Evolutionary conservation across 176 grass and related monocot species (phyloP), one percentile per base, ranked within the genome.

Genomic region (Zoysia pacifica): DNA sequence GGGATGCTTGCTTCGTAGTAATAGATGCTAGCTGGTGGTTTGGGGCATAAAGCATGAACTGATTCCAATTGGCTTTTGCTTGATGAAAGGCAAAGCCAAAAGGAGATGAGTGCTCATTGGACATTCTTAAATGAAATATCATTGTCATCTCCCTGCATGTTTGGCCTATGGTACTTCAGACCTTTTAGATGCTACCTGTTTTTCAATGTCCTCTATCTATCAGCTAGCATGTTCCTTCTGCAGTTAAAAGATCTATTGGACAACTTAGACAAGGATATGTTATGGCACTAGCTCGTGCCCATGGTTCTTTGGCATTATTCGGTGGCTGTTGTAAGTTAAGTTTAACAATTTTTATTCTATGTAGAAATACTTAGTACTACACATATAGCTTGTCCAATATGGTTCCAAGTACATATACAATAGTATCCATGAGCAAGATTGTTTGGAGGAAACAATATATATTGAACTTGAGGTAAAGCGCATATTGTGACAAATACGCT

Each of bases 1-100:
- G 90, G 85, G 88, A 93, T 97, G 85, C 90, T 89, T 93, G 85
- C 88, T 89, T 90, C 87, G 81, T 65, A 49, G 64, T 79, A 86
- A 7, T 56, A 79, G 85, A 82, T 90, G 83, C 88, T 66, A 42
- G 47, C 62, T 97, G 82, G 86, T 97, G 93, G 70, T 93, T 87
- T 89, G 14, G 66, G 55, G 85, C 73, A 97, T 91, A 93, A 97
- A 97, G 90, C 77, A 85, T 87, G 55, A 66, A 64, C 66, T 84
- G 88, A 93, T 93, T 91, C 90, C 93, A 86, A 60, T 80, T 89
- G 14, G 70, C 72, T 87, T 91, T 91, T 56, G 78, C 39, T 53
- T 89, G 85, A 73, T 86, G 38, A 67, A 89, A 82, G 67, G 68
- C 11, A 86, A 89, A 89, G 72, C 44, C 51, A 75, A 74, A 79